Percentiles rank a stretch among this genome's conserved stretches.
Evolutionary conservation across 176 grass and related monocot species (phyloP).

Genomic region (Musa acuminata): DNA sequence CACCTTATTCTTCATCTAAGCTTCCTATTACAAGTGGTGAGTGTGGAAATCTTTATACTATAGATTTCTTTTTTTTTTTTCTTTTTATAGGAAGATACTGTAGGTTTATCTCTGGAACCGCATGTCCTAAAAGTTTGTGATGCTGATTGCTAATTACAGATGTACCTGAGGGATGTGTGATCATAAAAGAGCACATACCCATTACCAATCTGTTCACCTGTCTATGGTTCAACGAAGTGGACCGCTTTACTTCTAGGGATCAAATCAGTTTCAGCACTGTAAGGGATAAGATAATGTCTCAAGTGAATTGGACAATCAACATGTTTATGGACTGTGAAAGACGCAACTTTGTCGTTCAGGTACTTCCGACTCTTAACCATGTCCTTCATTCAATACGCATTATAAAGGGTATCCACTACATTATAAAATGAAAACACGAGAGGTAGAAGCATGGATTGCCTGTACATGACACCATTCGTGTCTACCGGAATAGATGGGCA

Average conservation of each 20-base stretch:
- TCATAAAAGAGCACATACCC: conserved; percentile 77
- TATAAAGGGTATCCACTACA: too few relatives aligned
- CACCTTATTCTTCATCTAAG: conserved; percentile 75
- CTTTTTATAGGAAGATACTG: too few relatives aligned
- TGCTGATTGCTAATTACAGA: conserved; percentile 26
- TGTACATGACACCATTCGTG: not conserved
- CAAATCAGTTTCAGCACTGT: conserved; percentile 93
- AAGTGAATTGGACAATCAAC: conserved; percentile 71
- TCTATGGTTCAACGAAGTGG: conserved; percentile 95
- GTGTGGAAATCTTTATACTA: conserved; percentile 3
- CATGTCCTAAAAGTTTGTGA: not conserved
- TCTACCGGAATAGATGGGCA: too few relatives aligned
- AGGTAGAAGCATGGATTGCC: too few relatives aligned
- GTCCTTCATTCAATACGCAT: not conserved
- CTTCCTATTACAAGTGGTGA: conserved; percentile 96
- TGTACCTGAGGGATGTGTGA: conserved; percentile 97
- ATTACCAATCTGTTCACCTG: conserved; percentile 93
- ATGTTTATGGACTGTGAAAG: conserved; percentile 99
- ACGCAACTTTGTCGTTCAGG: conserved; percentile 93
- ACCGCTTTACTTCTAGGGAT: conserved; percentile 82
- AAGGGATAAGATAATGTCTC: conserved; percentile 74
- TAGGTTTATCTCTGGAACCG: too few relatives aligned
- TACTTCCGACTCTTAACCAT: conserved; percentile 20
- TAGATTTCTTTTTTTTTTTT: not conserved
- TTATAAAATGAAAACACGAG: too few relatives aligned